Percentiles rank a stretch among this genome's conserved stretches.
Evolutionary conservation across 768 basidiomycete genomes (phyloP).

Genomic region (Boletus pseudopeckii): DNA sequence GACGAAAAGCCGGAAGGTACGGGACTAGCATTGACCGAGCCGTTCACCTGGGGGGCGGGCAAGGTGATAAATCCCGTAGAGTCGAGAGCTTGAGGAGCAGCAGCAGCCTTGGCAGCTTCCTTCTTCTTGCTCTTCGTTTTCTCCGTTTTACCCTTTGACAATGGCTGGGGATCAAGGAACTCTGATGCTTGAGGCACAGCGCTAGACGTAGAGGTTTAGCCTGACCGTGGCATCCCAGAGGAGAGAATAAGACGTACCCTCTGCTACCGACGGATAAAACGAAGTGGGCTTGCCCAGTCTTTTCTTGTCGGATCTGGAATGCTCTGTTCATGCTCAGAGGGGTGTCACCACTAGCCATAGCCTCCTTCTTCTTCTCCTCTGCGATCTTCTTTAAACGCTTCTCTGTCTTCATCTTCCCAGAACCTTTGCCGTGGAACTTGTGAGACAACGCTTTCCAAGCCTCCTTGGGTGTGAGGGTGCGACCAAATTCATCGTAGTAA

Average conservation of each 20-base stretch:
- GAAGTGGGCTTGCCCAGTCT: conserved; percentile 94
- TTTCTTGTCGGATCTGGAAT: conserved; percentile 90
- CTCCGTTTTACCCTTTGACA: conserved; percentile 81
- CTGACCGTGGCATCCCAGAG: neutral
- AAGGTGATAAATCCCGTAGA: conserved; percentile 69
- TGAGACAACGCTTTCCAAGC: conserved; percentile 98
- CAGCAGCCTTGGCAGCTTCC: conserved; percentile 47
- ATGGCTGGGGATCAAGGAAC: conserved; percentile 75
- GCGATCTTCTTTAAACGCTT: conserved; percentile 94
- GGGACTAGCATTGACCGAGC: conserved; percentile 41
- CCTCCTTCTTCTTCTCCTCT: conserved; percentile 92
- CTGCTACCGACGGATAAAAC: conserved; percentile 91
- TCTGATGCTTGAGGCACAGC: conserved; percentile 84
- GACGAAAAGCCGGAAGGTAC: conserved; percentile 39
- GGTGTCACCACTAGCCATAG: conserved; percentile 95
- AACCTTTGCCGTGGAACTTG: conserved; percentile 97
- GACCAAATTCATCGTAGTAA: conserved; percentile 95
- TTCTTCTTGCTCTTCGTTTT: conserved; percentile 80
- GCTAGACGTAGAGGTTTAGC: conserved; percentile 37
- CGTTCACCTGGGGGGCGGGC: conserved; percentile 53
- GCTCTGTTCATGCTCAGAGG: conserved; percentile 93
- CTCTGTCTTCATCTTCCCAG: conserved; percentile 96
- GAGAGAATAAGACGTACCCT: conserved; percentile 52
- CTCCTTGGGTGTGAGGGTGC: conserved; percentile 86
- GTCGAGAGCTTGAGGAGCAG: conserved; percentile 43